Evolutionary conservation across 441 rosid species (phyloP).

Genomic region (Gossypium trilobum): DNA sequence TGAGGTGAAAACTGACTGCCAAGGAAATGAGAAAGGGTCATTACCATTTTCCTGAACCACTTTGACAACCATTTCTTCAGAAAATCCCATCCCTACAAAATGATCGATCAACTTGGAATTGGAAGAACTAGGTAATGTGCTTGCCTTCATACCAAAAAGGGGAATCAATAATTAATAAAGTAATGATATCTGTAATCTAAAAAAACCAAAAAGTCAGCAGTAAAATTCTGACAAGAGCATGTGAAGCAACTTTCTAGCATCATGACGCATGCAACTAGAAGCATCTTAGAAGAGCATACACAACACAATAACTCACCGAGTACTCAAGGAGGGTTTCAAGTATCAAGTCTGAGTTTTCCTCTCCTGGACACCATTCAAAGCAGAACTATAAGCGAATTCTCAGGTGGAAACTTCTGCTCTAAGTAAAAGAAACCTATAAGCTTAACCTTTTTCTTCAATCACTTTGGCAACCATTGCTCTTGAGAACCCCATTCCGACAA

Average conservation of each 20-base stretch:
- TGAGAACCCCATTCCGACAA: constrained; percentile 61
- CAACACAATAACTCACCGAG: constrained; percentile 25
- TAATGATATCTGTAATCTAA: constrained; percentile 3
- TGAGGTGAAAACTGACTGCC: neutral
- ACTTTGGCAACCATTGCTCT: constrained; percentile 48
- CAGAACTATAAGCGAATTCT: constrained; percentile 16
- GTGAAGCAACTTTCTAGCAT: neutral
- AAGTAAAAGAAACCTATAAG: constrained; percentile 1
- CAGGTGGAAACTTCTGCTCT: neutral
- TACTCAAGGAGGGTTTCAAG: constrained; percentile 53
- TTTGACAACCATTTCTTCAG: constrained; percentile 46
- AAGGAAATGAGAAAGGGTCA: constrained; percentile 2
- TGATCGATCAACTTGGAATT: constrained; percentile 54
- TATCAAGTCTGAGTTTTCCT: constrained; percentile 41
- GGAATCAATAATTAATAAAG: neutral
- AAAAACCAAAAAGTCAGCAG: neutral
- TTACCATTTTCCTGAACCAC: constrained; percentile 64
- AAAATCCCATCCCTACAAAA: constrained; percentile 64
- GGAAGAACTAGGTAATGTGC: constrained; percentile 44
- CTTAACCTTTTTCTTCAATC: constrained; percentile 52
- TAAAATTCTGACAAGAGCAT: neutral
- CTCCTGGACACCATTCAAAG: constrained; percentile 39
- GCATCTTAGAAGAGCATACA: constrained; percentile 1
- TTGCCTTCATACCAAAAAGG: constrained; percentile 29
- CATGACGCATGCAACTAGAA: constrained; percentile 5